Evolutionary conservation across 768 basidiomycete genomes (phyloP).

Genomic region (Leccinum longicurvipes): DNA sequence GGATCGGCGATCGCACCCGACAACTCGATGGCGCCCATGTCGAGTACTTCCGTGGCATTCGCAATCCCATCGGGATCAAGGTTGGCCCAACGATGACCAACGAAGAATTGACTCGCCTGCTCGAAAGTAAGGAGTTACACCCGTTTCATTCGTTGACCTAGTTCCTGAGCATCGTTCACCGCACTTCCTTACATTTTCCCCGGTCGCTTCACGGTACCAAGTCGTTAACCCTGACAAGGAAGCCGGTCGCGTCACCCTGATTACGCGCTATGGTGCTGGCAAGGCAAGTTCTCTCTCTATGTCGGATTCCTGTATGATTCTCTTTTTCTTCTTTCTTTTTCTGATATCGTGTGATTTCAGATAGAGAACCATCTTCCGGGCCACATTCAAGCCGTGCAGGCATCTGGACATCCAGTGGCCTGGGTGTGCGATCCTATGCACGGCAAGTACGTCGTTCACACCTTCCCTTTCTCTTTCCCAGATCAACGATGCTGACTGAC

Average conservation of each 20-base stretch:
- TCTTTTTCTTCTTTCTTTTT: too few species aligned
- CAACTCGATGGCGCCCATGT: conserved; percentile 92
- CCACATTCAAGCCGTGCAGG: conserved; percentile 80
- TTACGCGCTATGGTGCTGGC: conserved; percentile 88
- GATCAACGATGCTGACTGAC: background rate
- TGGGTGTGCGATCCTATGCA: conserved; percentile 99
- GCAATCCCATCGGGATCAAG: conserved; percentile 95
- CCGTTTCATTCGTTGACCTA: background rate
- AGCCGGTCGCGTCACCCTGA: conserved; percentile 79
- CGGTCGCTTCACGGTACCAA: conserved; percentile 23
- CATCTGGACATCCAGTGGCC: conserved; percentile 79
- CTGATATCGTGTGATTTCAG: conserved; percentile 36
- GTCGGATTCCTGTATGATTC: background rate
- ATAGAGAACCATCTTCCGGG: conserved; percentile 69
- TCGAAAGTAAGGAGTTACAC: conserved; percentile 58
- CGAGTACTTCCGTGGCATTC: conserved; percentile 89
- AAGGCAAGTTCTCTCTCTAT: conserved; percentile 49
- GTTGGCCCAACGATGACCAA: conserved; percentile 84
- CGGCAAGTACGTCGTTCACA: conserved; percentile 70
- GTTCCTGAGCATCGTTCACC: background rate
- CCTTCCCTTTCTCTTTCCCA: background rate
- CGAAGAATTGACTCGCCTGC: conserved; percentile 71
- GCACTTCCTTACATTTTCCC: background rate
- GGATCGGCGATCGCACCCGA: conserved; percentile 96
- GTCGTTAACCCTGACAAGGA: conserved; percentile 89